Conservation (phyloP, 306 rosid genomes). For the Trifolium subterraneum region DNA sequence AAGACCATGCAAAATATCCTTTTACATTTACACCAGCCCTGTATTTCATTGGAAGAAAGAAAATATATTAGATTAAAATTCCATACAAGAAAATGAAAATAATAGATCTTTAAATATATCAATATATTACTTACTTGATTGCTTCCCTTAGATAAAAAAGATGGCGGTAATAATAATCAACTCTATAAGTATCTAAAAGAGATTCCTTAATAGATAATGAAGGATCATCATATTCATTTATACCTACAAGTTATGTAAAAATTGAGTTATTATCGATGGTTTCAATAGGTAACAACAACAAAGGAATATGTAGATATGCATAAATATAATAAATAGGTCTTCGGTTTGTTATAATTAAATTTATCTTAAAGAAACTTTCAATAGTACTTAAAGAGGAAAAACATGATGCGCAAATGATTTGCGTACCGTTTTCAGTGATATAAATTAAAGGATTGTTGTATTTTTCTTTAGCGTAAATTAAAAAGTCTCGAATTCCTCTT, state of each 20-base stretch:
- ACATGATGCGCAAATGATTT: not conserved
- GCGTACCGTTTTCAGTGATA: slow-evolving; percentile 66
- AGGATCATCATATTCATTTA: slow-evolving; percentile 55
- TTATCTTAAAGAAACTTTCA: not conserved
- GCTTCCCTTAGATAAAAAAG: slow-evolving; percentile 54
- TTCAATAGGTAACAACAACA: not conserved
- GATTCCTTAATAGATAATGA: slow-evolving; percentile 48
- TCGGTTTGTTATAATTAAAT: not conserved
- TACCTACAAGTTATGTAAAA: slow-evolving; percentile 43
- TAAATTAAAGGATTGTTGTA: slow-evolving; percentile 63
- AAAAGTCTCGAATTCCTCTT: slow-evolving; percentile 50
- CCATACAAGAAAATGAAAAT: not conserved
- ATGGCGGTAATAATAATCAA: slow-evolving; percentile 54
- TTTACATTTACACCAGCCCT: slow-evolving; percentile 62
- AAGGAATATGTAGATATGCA: not conserved
- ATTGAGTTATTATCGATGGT: not conserved
- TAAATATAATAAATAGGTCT: no score
- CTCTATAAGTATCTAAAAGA: slow-evolving; percentile 53
- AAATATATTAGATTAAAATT: not conserved
- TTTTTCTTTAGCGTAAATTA: slow-evolving; percentile 49
- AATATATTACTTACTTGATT: slow-evolving; percentile 46
- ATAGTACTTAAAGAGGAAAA: not conserved
- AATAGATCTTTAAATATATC: not conserved
- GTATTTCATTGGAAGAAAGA: not conserved
- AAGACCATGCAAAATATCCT: slow-evolving; percentile 74